Base-by-base conservation (phyloP, 1,284 basidiomycete species). In the Ustilago nuda region DNA sequence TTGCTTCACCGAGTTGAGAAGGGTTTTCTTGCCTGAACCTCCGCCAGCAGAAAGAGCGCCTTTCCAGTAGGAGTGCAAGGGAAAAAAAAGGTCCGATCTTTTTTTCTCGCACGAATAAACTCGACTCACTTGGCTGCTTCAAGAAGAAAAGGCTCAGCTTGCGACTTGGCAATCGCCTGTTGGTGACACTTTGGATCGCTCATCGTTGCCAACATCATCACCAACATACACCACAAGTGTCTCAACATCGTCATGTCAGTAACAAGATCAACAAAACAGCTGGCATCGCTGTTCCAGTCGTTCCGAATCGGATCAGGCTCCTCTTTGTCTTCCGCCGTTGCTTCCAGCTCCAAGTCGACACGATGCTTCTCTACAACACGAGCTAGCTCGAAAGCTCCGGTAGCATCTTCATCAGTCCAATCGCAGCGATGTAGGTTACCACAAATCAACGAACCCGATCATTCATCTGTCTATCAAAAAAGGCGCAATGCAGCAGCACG, bases 281-380 rank as follows among this genome's bases (percentile, higher is more conserved):
- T 76, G 15, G 56, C 68, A 19, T 33, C 61, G 61, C 68, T 76
- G 30, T 76, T 76, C 37, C 64, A 65, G 50, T 76, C 68, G 61
- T 68, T 76, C 23, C 58, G 56, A 17, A 48, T 71, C 11, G 64
- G 59, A 8, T 57, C 67, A 12, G 58, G 50, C 54, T 59, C 54
- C 4, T 48, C 59, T n/a, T 43, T 60, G 37, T 23, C 66, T 33
- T 64, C 56, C 13, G n/a, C 65, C 27, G 51, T 61, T 13, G 57
- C 60, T 6, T 66, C 64, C 23, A 19, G 53, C 12, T 50, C 30
- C 48, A 50, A 50, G 48, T 55, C 59, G 13, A 32, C 51, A n/a
- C 62, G 72, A 74, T 62, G 62, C 62, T 19, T 74, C n/a, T 74
- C 72, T 9, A 66, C 72, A n/a, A 51, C 66, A 37, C 63, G 55